A percentile compares a stretch with the other conserved stretches of the same genome.
Evolutionary conservation across 352 stramenopile species (phyloP).

Genomic region (Phytophthora cryptogea): DNA sequence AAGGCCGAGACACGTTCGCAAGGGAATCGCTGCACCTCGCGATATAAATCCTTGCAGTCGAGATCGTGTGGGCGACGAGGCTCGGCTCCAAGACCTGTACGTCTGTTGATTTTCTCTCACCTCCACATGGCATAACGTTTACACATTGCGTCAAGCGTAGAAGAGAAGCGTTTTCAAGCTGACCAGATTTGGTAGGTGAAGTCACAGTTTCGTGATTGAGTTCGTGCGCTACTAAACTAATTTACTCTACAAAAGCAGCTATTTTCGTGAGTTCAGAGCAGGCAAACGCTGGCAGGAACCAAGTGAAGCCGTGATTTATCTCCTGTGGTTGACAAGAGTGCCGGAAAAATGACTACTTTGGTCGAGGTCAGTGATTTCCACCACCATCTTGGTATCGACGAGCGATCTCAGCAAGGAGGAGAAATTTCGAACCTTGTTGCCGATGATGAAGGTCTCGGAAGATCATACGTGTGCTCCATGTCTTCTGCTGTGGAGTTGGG

Average conservation of each 20-base stretch:
- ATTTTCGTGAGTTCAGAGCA: background rate
- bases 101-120: background rate
- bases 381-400: background rate
- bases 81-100: background rate
- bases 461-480: constrained; percentile 41
- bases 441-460: constrained; percentile 16
- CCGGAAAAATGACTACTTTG: constrained; percentile 13
- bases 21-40: constrained; percentile 44
- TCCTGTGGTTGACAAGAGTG: too few relatives aligned
- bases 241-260: background rate
- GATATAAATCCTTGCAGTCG: constrained; percentile 32
- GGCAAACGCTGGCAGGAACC: background rate
- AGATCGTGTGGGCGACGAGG: background rate
- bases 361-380: constrained; percentile 7
- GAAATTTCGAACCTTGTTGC: background rate
- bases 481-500: constrained; percentile 44
- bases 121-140: background rate
- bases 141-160: too few relatives aligned
- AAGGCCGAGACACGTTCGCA: constrained; percentile 33
- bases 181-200: background rate
- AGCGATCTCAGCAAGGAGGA: background rate
- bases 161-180: background rate
- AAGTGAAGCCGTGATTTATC: background rate
- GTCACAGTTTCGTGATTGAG: background rate
- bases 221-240: background rate